phyloP scores from a whole-genome alignment of 805 yeast species.

The Candida nitratophila region DNA sequence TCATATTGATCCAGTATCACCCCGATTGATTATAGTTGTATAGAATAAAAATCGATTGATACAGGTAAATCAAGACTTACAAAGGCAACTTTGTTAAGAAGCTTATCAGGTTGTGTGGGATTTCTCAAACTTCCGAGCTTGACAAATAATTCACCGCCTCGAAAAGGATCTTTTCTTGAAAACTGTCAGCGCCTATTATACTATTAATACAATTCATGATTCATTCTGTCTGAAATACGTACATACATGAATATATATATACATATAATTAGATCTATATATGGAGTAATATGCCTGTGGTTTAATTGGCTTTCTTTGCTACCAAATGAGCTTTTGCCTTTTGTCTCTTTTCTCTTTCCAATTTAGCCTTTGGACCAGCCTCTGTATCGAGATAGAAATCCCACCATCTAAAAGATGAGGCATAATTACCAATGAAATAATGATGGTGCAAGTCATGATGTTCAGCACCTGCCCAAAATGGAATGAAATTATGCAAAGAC shows the following conservation, averaged over 20 bases:
- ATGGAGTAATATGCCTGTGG: background rate
- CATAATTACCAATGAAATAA: constrained; percentile 51
- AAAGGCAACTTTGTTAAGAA: too few species aligned
- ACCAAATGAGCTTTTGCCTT: constrained; percentile 32
- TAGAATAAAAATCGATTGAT: too few species aligned
- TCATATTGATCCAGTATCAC: constrained; percentile 4
- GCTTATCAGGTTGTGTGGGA: too few species aligned
- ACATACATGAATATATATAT: too few species aligned
- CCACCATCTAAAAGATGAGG: constrained; percentile 55
- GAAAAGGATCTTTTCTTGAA: too few species aligned
- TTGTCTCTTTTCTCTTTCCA: constrained; percentile 37
- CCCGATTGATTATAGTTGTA: background rate
- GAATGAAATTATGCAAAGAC: constrained; percentile 49
- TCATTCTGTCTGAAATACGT: too few species aligned
- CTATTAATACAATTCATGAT: too few species aligned
- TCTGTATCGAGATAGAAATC: constrained; percentile 46
- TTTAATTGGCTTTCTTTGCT: constrained; percentile 7
- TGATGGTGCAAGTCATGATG: constrained; percentile 59
- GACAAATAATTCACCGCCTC: too few species aligned
- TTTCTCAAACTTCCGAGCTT: too few species aligned
- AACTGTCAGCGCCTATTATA: too few species aligned
- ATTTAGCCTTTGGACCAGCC: constrained; percentile 48
- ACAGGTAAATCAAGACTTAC: too few species aligned
- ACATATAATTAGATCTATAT: too few species aligned
- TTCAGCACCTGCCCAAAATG: constrained; percentile 62